Percentiles rank a stretch among this genome's conserved stretches.
These are phyloP conservation scores for Didymella segeticola DNA, from an alignment of 2,329 filamentous ascomycete genomes.

Conservation along the genomic window DNA sequence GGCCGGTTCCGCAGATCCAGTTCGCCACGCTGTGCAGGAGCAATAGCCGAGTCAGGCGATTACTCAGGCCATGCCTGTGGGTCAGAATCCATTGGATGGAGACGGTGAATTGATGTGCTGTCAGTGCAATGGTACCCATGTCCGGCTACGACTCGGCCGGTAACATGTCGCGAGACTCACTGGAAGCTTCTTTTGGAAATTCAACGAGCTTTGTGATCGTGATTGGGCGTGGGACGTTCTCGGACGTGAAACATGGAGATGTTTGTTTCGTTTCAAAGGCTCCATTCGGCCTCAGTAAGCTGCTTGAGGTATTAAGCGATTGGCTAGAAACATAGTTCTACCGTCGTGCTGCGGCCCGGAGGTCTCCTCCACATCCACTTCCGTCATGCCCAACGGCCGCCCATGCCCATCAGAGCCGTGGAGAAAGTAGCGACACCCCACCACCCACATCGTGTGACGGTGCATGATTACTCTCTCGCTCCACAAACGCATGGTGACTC, in stretches of 20 bases:
- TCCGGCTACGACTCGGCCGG: constrained; percentile 14
- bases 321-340: constrained; percentile 24
- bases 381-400: constrained; percentile 15
- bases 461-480: constrained; percentile 2
- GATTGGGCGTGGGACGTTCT: constrained; percentile 2
- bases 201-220: background rate
- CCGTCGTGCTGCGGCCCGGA: constrained; percentile 15
- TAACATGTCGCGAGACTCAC: background rate
- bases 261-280: constrained; percentile 24
- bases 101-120: constrained; percentile 19
- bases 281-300: constrained; percentile 16
- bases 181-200: constrained; percentile 10
- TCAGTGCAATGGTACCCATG: constrained; percentile 11
- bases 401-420: background rate
- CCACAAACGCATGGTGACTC: constrained; percentile 13
- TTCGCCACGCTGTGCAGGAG: constrained; percentile 13
- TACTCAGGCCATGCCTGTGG: constrained; percentile 9
- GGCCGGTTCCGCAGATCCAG: constrained; percentile 15
- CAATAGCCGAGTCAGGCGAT: constrained; percentile 15
- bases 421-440: background rate
- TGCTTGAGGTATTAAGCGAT: constrained; percentile 24
- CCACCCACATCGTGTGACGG: background rate
- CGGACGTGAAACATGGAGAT: constrained; percentile 17
- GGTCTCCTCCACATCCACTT: constrained; percentile 17
- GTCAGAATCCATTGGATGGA: constrained; percentile 11